phyloP scores from a whole-genome alignment of 768 basidiomycete genomes.

The Kwoniella europaea region DNA sequence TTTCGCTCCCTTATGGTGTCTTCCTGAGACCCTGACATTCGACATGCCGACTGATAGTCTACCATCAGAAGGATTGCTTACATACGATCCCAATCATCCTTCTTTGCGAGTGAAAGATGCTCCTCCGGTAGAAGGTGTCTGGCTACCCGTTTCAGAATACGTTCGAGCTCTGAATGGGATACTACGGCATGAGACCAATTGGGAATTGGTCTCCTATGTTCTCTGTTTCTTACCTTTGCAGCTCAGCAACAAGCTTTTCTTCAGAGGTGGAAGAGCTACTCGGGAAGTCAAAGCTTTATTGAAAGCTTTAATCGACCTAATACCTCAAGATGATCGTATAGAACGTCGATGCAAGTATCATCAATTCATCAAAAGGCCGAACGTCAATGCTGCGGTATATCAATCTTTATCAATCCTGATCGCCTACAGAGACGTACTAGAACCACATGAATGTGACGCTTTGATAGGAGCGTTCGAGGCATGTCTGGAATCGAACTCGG shows the following conservation, averaged over 20 bases:
- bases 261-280: constrained; percentile 85
- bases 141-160: constrained; percentile 76
- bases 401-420: constrained; percentile 85
- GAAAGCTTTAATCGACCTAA: constrained; percentile 66
- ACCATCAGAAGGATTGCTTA: constrained; percentile 61
- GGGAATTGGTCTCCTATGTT: constrained; percentile 92
- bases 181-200: constrained; percentile 76
- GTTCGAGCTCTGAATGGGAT: constrained; percentile 69
- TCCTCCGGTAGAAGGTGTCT: constrained; percentile 53
- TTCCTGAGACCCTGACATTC: constrained; percentile 51
- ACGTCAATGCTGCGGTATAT: constrained; percentile 85
- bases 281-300: constrained; percentile 68
- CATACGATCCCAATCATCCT: constrained; percentile 58
- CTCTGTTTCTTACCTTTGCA: constrained; percentile 89
- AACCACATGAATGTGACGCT: constrained; percentile 60
- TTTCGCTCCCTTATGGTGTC: constrained; percentile 65
- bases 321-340: constrained; percentile 50
- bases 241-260: constrained; percentile 91
- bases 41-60: constrained; percentile 61
- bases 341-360: constrained; percentile 55
- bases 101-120: constrained; percentile 42
- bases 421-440: constrained; percentile 81
- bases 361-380: constrained; percentile 66
- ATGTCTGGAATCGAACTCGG: constrained; percentile 58
- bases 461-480: constrained; percentile 60